These are phyloP conservation scores for Kwoniella sp. DNA, from an alignment of 768 basidiomycete genomes.

Conservation along the genomic window DNA sequence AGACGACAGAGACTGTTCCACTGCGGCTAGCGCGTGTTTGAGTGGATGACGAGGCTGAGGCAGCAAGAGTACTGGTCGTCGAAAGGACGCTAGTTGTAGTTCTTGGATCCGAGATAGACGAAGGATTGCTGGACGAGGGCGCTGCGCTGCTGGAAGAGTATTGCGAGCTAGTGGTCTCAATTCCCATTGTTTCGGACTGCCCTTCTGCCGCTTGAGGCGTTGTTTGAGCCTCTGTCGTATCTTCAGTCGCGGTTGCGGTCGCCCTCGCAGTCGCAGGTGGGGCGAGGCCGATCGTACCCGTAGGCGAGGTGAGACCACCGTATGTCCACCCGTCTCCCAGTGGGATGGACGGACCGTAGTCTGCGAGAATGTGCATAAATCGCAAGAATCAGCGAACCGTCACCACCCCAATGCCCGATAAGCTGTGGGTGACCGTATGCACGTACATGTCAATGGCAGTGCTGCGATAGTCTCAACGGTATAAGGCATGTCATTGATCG, in stretches of 20 bases:
- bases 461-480: slow-evolving; percentile 30
- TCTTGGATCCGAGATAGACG: too few species aligned
- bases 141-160: too few species aligned
- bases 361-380: slow-evolving; percentile 12
- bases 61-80: too few species aligned
- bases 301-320: slow-evolving; percentile 37
- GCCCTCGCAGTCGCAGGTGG: background rate
- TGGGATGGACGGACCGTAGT: slow-evolving; percentile 44
- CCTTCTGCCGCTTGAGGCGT: background rate
- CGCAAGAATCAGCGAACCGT: background rate
- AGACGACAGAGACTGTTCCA: background rate
- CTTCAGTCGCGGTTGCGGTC: background rate
- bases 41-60: background rate
- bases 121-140: too few species aligned
- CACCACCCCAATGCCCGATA: background rate
- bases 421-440: too few species aligned
- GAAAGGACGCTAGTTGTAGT: too few species aligned
- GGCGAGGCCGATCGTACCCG: slow-evolving; percentile 2
- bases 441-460: slow-evolving; percentile 39
- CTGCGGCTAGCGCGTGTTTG: background rate
- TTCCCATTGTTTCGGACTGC: too few species aligned
- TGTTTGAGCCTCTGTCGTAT: background rate
- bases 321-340: slow-evolving; percentile 40
- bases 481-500: slow-evolving; percentile 20
- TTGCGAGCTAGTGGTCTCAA: too few species aligned